Conservation (phyloP, 2,329 filamentous ascomycete species). For the Neospermospora avenae region DNA sequence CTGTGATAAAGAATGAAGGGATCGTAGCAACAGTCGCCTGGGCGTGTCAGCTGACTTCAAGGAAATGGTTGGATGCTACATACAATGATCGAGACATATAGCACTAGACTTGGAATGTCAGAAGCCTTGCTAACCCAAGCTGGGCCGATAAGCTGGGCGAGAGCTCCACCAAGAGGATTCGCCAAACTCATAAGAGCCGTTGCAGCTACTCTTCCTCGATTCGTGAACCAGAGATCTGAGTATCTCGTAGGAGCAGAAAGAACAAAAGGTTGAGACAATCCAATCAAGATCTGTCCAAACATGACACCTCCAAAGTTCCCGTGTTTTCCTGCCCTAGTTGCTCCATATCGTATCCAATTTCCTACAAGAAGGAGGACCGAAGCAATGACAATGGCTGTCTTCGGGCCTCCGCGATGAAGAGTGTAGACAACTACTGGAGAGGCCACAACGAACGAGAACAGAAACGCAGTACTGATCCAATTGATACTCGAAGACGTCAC, state of each 20-base stretch:
- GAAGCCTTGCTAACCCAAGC: constrained; percentile 60
- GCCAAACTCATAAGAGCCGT: constrained; percentile 82
- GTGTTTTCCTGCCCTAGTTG: constrained; percentile 49
- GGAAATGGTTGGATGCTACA: constrained; percentile 33
- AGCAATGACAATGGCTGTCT: constrained; percentile 69
- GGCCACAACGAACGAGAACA: constrained; percentile 76
- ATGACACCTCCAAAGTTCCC: constrained; percentile 75
- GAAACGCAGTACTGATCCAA: constrained; percentile 85
- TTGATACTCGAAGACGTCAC: constrained; percentile 78
- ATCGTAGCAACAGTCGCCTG: constrained; percentile 62
- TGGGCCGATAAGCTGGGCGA: constrained; percentile 84
- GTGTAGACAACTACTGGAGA: constrained; percentile 73
- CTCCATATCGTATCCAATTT: constrained; percentile 89
- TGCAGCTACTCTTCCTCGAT: constrained; percentile 76
- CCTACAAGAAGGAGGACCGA: constrained; percentile 73
- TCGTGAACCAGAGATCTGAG: constrained; percentile 92
- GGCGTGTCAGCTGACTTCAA: constrained; percentile 10
- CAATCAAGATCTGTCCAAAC: constrained; percentile 88
- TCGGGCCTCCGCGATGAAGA: constrained; percentile 74
- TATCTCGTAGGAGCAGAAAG: constrained; percentile 86
- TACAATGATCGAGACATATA: constrained; percentile 82
- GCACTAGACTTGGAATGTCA: constrained; percentile 76
- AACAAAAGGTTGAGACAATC: constrained; percentile 88
- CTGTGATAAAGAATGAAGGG: constrained; percentile 79
- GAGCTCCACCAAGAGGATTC: constrained; percentile 84